A percentile compares a stretch with the other conserved stretches of the same genome.
Conservation (phyloP, 371 early-diverging fungal genomes). For the Basidiobolus heterosporus region DNA sequence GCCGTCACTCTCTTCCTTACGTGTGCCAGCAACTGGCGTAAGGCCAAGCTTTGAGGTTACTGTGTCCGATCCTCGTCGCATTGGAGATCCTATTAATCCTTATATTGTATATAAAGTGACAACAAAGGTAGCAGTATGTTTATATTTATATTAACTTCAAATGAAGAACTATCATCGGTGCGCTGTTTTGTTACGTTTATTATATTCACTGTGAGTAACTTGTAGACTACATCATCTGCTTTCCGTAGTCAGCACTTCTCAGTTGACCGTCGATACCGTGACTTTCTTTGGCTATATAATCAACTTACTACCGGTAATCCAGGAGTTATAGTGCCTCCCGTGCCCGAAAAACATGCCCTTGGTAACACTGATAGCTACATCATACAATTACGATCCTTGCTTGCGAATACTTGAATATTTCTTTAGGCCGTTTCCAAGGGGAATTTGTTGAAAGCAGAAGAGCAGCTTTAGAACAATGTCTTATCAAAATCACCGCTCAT, state of each 20-base stretch:
- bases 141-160: no score
- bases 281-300: slow-evolving; percentile 86
- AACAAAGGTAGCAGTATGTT: slow-evolving; percentile 70
- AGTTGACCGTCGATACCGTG: slow-evolving; percentile 76
- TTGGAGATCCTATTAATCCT: slow-evolving; percentile 71
- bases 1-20: background rate
- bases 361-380: slow-evolving; percentile 17
- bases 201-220: background rate
- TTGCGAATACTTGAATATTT: background rate
- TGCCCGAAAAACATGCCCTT: slow-evolving; percentile 84
- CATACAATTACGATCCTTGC: background rate
- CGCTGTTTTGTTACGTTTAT: no score
- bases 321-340: slow-evolving; percentile 82
- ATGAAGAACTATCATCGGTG: no score
- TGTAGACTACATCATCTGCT: slow-evolving; percentile 54
- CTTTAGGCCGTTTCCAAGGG: slow-evolving; percentile 75
- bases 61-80: slow-evolving; percentile 79
- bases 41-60: slow-evolving; percentile 54
- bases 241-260: slow-evolving; percentile 57
- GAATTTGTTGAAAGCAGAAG: slow-evolving; percentile 86
- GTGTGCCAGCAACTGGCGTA: slow-evolving; percentile 12
- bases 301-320: slow-evolving; percentile 65
- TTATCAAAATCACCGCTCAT: slow-evolving; percentile 66
- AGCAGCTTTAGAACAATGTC: slow-evolving; percentile 63
- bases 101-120: slow-evolving; percentile 76